Conservation (phyloP, 805 yeast genomes). For the Ogataea polymorpha region DNA sequence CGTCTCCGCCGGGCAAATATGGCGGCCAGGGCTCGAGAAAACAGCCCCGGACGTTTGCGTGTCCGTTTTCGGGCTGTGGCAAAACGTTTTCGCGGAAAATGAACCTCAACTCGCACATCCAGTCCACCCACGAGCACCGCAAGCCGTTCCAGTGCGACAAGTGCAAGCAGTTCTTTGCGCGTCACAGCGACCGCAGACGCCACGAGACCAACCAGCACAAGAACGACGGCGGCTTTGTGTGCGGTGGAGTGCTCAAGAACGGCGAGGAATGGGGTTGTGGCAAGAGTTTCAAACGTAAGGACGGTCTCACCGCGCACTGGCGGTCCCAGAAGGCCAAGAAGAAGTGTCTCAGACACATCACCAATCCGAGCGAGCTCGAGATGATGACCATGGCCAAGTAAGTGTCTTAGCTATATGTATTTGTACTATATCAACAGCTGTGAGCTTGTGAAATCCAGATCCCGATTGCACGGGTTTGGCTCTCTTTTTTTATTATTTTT, state of each 20-base stretch:
- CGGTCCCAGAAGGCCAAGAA: constrained; percentile 33
- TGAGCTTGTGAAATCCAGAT: not conserved
- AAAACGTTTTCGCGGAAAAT: constrained; percentile 33
- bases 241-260: constrained; percentile 29
- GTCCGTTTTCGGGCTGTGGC: constrained; percentile 28
- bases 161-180: constrained; percentile 32
- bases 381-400: constrained; percentile 9
- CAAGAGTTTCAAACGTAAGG: constrained; percentile 34
- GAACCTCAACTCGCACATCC: constrained; percentile 34
- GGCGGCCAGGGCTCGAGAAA: constrained; percentile 6
- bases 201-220: constrained; percentile 35
- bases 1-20: constrained; percentile 9
- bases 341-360: constrained; percentile 28
- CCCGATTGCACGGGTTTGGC: constrained; percentile 3
- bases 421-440: not conserved
- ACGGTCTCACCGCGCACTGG: constrained; percentile 38
- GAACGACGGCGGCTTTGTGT: constrained; percentile 22
- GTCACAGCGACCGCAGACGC: constrained; percentile 34
- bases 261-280: constrained; percentile 37
- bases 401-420: constrained; percentile 9
- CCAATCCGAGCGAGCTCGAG: constrained; percentile 10
- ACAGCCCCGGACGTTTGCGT: constrained; percentile 21
- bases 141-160: constrained; percentile 32
- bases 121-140: constrained; percentile 33
- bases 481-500: not conserved